These are phyloP conservation scores for Blumeria graminis DNA, from an alignment of 2,329 filamentous ascomycete genomes.

Conservation along the genomic window DNA sequence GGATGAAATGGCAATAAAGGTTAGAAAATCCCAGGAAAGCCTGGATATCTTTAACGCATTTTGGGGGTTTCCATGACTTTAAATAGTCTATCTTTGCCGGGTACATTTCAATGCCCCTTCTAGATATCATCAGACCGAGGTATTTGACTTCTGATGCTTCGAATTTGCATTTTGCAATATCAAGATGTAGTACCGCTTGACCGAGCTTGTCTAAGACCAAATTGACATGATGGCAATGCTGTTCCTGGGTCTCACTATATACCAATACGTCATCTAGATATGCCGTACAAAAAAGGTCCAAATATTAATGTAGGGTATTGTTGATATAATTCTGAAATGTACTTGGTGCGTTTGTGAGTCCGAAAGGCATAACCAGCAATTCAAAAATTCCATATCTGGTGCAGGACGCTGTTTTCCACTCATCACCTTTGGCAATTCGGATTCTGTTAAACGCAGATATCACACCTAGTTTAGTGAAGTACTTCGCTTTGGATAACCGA, in stretches of 20 bases:
- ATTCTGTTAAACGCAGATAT: neutral
- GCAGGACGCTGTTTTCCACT: neutral
- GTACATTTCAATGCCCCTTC: neutral
- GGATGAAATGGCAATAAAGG: neutral
- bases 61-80: neutral
- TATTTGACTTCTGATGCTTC: neutral
- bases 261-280: neutral
- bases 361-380: slow-evolving; percentile 1
- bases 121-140: neutral
- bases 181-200: neutral
- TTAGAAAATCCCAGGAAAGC: neutral
- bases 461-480: neutral
- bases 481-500: neutral
- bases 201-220: neutral
- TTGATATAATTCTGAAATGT: slow-evolving; percentile 1
- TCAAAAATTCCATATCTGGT: neutral
- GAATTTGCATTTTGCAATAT: neutral
- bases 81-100: neutral
- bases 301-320: neutral
- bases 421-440: neutral
- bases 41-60: neutral
- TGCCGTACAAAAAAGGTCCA: neutral
- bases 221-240: neutral
- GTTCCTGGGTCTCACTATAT: neutral
- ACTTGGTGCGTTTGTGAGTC: neutral